Evolutionary conservation across 176 grass and related monocot genomes (phyloP), one percentile per base, ranked within the genome.

Genomic region (Saccharum spontaneum): DNA sequence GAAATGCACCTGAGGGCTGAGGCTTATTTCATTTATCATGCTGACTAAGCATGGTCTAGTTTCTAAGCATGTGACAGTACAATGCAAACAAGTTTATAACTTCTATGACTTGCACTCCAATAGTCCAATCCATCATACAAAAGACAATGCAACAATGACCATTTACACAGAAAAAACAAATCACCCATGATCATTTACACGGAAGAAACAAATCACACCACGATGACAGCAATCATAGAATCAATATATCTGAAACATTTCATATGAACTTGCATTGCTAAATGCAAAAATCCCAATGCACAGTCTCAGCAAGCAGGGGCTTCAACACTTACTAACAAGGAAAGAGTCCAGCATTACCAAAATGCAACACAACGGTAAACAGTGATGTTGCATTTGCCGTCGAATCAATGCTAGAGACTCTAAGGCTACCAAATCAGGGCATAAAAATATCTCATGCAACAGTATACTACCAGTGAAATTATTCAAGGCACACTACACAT

Each of bases 321-420:
- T 4, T 26, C 40, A 45, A 16, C 5, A 20, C 1, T 39, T 20
- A 22, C 1, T n/a, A 36, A n/a, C 0, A 1, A 72, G 11, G 39
- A 44, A 45, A 1, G 3, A 9, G 15, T 28, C 22, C 5, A 30
- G 43, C 3, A 48, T 14, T 26, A 73, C 8, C 41, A 45, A 72
- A 72, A 72, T 17, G n/a, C 10, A n/a, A n/a, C 17, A 63, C 3
- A 30, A 2, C 5, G 23, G 23, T 12, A 13, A 63, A 12, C 23
- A 13, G 7, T 7, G 10, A 8, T 6, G 3, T 48, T 46, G 70
- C 17, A 28, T 17, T 73, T n/a, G 9, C 0, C 9, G 1, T 33
- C 2, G 2, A 8, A 17, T 33, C 14, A 17, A 7, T 34, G 63
- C 11, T 33, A 0, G 0, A 1, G 1, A 16, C 0, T 39, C 37